Percentiles rank a stretch among this genome's conserved stretches.
Conservation (phyloP, 768 basidiomycete genomes). For the Mycena floridula region DNA sequence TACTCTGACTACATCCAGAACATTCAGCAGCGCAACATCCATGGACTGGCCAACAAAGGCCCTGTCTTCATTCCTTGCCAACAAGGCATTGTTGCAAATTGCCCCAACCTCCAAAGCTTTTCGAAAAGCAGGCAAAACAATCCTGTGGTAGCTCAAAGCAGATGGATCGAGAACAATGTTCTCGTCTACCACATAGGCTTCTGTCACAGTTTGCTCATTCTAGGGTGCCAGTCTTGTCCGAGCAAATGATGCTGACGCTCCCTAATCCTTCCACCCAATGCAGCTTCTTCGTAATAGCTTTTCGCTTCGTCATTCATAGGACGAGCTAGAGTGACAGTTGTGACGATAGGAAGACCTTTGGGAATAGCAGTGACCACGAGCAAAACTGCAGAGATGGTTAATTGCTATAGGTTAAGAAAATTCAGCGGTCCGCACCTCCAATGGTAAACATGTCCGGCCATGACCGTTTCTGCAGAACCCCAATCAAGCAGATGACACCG, state of each 20-base stretch:
- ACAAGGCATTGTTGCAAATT: slow-evolving; percentile 84
- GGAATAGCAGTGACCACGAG: slow-evolving; percentile 97
- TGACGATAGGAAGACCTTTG: slow-evolving; percentile 94
- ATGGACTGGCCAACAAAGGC: slow-evolving; percentile 83
- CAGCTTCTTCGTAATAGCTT: slow-evolving; percentile 95
- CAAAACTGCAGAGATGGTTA: slow-evolving; percentile 55
- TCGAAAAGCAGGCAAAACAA: slow-evolving; percentile 58
- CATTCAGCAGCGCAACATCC: slow-evolving; percentile 86
- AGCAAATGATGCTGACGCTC: slow-evolving; percentile 95
- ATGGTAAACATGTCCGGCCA: slow-evolving; percentile 99
- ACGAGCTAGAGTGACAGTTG: slow-evolving; percentile 95
- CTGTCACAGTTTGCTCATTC: slow-evolving; percentile 93
- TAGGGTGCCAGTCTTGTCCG: slow-evolving; percentile 93
- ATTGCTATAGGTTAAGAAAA: slow-evolving; percentile 2
- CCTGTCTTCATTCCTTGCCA: slow-evolving; percentile 59
- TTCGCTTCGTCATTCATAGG: slow-evolving; percentile 87
- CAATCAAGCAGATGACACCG: slow-evolving; percentile 88
- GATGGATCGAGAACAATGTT: slow-evolving; percentile 56
- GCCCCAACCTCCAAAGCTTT: slow-evolving; percentile 80
- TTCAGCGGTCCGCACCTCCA: slow-evolving; percentile 70
- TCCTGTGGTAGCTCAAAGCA: slow-evolving; percentile 25
- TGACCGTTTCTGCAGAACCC: slow-evolving; percentile 74
- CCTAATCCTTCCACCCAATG: slow-evolving; percentile 93
- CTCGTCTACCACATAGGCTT: slow-evolving; percentile 86
- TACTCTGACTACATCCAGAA: slow-evolving; percentile 59